These are phyloP conservation scores for Penicillium sumatraense DNA, from an alignment of 2,329 filamentous ascomycete genomes.

Conservation along the genomic window DNA sequence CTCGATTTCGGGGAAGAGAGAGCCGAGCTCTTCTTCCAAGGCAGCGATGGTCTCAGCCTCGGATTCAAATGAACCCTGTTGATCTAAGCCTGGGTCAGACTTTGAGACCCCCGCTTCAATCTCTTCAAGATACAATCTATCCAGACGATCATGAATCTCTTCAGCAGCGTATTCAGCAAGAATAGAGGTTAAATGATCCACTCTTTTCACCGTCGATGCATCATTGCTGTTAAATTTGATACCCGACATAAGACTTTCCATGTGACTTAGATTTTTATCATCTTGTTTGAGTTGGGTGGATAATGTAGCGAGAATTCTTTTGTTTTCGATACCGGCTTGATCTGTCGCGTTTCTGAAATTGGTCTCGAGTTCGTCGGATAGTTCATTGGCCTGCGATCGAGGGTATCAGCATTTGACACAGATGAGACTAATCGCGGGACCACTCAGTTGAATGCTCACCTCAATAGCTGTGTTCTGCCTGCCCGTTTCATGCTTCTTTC, in stretches of 20 bases:
- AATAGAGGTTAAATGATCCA: slow-evolving; percentile 31
- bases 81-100: background rate
- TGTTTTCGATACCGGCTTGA: slow-evolving; percentile 35
- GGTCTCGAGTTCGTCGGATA: slow-evolving; percentile 38
- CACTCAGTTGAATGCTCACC: too few species aligned
- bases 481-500: slow-evolving; percentile 40
- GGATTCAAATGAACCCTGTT: slow-evolving; percentile 7
- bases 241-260: slow-evolving; percentile 36
- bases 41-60: slow-evolving; percentile 28
- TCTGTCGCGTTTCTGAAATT: slow-evolving; percentile 37
- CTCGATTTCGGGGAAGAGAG: slow-evolving; percentile 46
- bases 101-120: slow-evolving; percentile 14
- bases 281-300: slow-evolving; percentile 42
- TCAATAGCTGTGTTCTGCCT: slow-evolving; percentile 38
- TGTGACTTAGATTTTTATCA: slow-evolving; percentile 35
- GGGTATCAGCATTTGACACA: slow-evolving; percentile 10
- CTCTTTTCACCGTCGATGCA: slow-evolving; percentile 32
- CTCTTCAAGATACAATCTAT: slow-evolving; percentile 44
- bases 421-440: too few species aligned
- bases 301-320: slow-evolving; percentile 37
- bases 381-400: slow-evolving; percentile 38
- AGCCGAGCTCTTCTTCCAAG: slow-evolving; percentile 43
- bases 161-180: slow-evolving; percentile 40
- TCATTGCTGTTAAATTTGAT: slow-evolving; percentile 36
- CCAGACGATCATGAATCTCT: slow-evolving; percentile 45